Evolutionary conservation across 106 monocot genomes (phyloP).

Genomic region (Iris macrosiphon): DNA sequence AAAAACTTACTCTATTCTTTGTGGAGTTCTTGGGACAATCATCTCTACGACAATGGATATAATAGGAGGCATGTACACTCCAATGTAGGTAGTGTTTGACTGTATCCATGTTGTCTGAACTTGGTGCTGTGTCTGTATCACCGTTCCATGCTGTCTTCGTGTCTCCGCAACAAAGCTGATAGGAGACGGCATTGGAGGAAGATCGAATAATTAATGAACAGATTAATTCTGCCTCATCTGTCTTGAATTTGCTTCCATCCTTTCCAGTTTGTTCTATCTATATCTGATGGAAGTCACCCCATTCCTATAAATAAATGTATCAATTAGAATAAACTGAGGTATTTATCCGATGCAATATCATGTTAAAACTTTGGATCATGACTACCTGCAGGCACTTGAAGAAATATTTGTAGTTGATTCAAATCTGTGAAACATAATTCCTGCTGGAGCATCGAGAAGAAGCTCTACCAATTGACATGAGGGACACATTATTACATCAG

Average conservation of each 20-base stretch:
- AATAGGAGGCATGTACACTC: too few species aligned
- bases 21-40: too few species aligned
- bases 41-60: too few species aligned
- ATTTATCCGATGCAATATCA: neutral
- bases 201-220: too few species aligned
- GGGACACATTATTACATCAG: neutral
- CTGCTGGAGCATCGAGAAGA: neutral
- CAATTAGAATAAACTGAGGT: neutral
- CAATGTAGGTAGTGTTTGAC: too few species aligned
- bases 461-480: neutral
- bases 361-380: neutral
- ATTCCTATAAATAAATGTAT: neutral
- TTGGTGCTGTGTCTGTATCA: too few species aligned
- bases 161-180: too few species aligned
- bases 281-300: neutral
- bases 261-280: neutral
- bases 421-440: neutral
- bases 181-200: too few species aligned
- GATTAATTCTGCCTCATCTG: too few species aligned
- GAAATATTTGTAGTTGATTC: neutral
- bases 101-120: too few species aligned
- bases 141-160: too few species aligned
- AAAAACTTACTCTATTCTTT: too few species aligned
- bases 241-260: neutral
- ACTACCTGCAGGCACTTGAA: neutral